These are phyloP conservation scores for Fusarium gaditjirri DNA, from an alignment of 2,329 filamentous ascomycete genomes.

Conservation along the genomic window DNA sequence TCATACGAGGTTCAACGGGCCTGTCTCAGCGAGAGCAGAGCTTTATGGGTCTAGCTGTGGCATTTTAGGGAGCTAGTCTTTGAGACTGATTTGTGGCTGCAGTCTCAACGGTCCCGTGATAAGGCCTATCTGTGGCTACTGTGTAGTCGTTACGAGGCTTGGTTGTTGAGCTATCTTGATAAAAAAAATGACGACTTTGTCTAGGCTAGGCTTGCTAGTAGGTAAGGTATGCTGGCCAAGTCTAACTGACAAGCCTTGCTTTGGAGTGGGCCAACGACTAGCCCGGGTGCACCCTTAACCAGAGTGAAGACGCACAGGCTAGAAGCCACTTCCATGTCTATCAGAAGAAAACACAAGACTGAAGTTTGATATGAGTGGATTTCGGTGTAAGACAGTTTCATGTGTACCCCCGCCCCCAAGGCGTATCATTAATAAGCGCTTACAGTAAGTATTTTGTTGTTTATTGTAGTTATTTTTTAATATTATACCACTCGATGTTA, in stretches of 20 bases:
- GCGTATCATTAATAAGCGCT: neutral
- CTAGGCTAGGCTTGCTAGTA: neutral
- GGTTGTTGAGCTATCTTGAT: neutral
- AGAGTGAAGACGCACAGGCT: neutral
- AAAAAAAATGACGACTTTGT: neutral
- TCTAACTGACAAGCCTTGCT: neutral
- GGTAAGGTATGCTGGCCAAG: neutral
- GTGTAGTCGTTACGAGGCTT: slow-evolving; percentile 10
- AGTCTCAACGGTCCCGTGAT: slow-evolving; percentile 39
- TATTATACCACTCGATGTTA: neutral
- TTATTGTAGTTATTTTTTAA: neutral
- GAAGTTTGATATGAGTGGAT: neutral
- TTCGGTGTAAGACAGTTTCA: neutral
- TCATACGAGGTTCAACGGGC: neutral
- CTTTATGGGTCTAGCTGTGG: neutral
- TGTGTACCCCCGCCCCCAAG: neutral
- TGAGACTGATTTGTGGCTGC: slow-evolving; percentile 1
- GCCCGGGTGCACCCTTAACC: neutral
- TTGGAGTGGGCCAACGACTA: slow-evolving; percentile 1
- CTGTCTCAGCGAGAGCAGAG: neutral
- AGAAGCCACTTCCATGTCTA: slow-evolving; percentile 8
- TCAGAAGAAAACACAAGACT: neutral
- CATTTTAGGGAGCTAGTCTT: neutral
- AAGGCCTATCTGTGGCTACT: slow-evolving; percentile 34
- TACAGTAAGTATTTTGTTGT: neutral